Percentiles rank a stretch among this genome's conserved stretches.
Conservation (phyloP, 768 basidiomycete genomes). For the Lactarius vividus region DNA sequence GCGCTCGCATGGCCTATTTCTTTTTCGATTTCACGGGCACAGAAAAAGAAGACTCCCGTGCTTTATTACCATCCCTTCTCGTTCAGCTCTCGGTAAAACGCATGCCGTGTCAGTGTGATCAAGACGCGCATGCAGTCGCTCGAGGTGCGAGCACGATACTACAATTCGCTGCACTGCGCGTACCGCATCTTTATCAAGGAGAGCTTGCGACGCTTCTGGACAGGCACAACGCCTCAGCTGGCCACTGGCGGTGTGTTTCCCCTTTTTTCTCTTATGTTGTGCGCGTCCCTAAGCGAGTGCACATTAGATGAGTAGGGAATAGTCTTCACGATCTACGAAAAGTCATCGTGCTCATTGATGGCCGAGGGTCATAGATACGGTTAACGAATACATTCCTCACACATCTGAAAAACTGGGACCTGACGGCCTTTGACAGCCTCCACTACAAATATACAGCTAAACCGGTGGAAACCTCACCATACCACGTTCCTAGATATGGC, state of each 20-base stretch:
- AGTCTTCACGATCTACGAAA: constrained; percentile 89
- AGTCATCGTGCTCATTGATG: constrained; percentile 60
- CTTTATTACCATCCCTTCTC: too few relatives aligned
- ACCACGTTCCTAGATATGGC: too few relatives aligned
- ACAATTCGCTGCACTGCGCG: constrained; percentile 93
- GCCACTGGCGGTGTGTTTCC: constrained; percentile 59
- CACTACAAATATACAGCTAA: too few relatives aligned
- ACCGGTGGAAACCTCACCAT: too few relatives aligned
- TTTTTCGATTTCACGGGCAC: too few relatives aligned
- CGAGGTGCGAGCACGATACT: constrained; percentile 76
- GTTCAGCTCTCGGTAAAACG: too few relatives aligned
- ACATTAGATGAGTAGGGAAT: constrained; percentile 86
- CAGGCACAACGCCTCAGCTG: constrained; percentile 82
- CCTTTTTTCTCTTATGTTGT: background rate
- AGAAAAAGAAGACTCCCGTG: too few relatives aligned
- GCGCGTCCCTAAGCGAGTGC: background rate
- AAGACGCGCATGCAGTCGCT: constrained; percentile 98
- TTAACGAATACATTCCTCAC: too few relatives aligned
- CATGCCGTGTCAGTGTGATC: constrained; percentile 57
- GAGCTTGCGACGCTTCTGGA: constrained; percentile 82
- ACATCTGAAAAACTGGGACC: too few relatives aligned
- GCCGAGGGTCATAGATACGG: constrained; percentile 31
- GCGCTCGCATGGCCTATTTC: too few relatives aligned
- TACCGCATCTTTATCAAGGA: constrained; percentile 95
- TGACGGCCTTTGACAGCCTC: too few relatives aligned